These are phyloP conservation scores for Avena eriantha DNA, from an alignment of 176 grass and related monocot species.

Conservation along the genomic window DNA sequence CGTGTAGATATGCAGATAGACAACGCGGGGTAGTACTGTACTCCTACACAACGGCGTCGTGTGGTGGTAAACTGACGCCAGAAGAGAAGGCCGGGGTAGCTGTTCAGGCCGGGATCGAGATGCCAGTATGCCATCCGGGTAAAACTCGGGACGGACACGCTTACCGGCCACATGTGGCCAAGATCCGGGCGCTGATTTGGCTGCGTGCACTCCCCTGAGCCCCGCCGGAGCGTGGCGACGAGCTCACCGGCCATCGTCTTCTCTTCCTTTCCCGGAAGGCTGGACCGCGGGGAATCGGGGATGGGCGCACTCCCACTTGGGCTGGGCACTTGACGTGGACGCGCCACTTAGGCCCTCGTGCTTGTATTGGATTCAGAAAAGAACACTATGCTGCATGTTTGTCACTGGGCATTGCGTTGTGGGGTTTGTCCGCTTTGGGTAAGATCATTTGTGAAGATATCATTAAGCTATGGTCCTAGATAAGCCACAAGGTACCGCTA, in stretches of 20 bases:
- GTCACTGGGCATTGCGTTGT: not conserved
- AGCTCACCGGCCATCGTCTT: constrained; percentile 9
- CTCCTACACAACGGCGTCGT: not conserved
- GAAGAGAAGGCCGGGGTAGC: not conserved
- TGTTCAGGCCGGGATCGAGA: not conserved
- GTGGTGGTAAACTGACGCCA: not conserved
- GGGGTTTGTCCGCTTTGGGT: not conserved
- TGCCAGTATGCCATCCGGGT: not conserved
- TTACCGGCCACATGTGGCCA: constrained; percentile 5
- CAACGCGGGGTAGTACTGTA: not conserved
- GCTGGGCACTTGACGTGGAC: constrained; percentile 14
- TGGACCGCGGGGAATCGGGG: constrained; percentile 24
- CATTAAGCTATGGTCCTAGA: not conserved
- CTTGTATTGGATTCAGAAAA: not conserved
- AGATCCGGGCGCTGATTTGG: not conserved
- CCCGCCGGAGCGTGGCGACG: constrained; percentile 20
- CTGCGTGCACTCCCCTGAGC: too few relatives aligned
- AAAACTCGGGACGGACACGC: constrained; percentile 19
- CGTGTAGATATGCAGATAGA: not conserved
- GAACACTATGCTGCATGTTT: not conserved
- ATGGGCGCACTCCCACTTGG: constrained; percentile 32
- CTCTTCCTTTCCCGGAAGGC: constrained; percentile 1
- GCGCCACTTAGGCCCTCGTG: not conserved
- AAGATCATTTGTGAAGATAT: not conserved
- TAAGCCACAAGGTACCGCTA: not conserved